Base-by-base conservation (phyloP, 371 early-diverging fungal genomes). In the Basidiobolus meristosporus region DNA sequence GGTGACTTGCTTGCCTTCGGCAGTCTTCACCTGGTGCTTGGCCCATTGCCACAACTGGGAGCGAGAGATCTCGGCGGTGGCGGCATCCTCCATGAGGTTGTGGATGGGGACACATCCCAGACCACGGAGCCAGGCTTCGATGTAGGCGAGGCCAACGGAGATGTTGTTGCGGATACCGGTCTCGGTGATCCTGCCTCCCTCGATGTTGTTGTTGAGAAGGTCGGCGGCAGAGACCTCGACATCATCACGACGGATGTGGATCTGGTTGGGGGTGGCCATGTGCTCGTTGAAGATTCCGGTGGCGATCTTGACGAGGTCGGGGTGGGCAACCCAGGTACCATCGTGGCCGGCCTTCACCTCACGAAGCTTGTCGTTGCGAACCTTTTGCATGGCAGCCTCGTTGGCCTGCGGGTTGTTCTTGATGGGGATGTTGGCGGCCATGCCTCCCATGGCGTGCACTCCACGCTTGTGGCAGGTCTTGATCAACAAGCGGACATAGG, bases 381-480 rank as follows among this genome's bases (percentile, higher is more conserved):
- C 95, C 70, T 92, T 91, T 54, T 66, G 69, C 71, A 93, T 75
- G 33, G 95, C 91, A 7, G 77, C 73, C 43, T 78, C 65, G 65
- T 93, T 93, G 37, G 85, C 89, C 36, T 65, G 54, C 28, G 62
- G 51, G 56, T 93, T 70, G 63, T 78, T 73, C 70, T 88, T 89
- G 75, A 92, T 90, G 33, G 95, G 95, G 51, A 93, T 93, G 58
- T 90, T 90, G 26, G 95, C 95, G 31, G 95, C 92, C 95, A 92
- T 93, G 31, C 95, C 95, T 40, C 95, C 95, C 91, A 93, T 93
- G 36, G 95, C 95, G 54, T 93, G 95, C 10, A 93, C 95, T 38
- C 90, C 90, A 37, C 92, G 85, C 64, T 73, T 75, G 62, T 93
- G 95, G 59, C 95, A 93, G 9, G 92, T 92, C 69, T 92, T 79